Percentiles rank a stretch among this genome's conserved stretches.
Conservation (phyloP, 345 rosid genomes). For the Citrus maxima region DNA sequence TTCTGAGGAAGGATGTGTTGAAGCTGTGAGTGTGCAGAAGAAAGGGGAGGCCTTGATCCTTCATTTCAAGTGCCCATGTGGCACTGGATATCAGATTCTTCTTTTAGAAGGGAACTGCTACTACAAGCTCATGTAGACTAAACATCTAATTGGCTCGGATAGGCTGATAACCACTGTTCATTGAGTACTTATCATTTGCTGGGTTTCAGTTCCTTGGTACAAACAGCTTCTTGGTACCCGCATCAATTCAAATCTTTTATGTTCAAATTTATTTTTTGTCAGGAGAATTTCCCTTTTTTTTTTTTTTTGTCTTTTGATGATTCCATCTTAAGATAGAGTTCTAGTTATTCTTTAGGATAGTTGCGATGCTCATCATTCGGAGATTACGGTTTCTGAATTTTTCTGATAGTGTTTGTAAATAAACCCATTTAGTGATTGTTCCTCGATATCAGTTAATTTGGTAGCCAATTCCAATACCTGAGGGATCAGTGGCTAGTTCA, state of each 20-base stretch:
- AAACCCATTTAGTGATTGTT: too few species aligned
- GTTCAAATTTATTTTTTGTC: not conserved
- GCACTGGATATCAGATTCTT: slow-evolving; percentile 41
- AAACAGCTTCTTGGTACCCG: not conserved
- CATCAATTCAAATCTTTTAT: too few species aligned
- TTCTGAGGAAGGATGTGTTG: slow-evolving; percentile 9
- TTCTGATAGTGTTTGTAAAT: too few species aligned
- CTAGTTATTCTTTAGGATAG: not conserved
- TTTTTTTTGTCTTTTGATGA: not conserved
- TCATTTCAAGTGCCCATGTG: slow-evolving; percentile 44
- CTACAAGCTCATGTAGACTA: slow-evolving; percentile 48
- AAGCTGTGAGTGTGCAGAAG: slow-evolving; percentile 48
- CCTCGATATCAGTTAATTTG: too few species aligned
- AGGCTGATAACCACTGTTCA: not conserved
- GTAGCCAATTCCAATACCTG: too few species aligned
- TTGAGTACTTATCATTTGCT: not conserved
- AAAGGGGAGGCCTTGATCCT: slow-evolving; percentile 33
- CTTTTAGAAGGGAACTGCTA: slow-evolving; percentile 1
- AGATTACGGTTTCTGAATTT: not conserved
- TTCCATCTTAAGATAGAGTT: not conserved
- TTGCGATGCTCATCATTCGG: not conserved
- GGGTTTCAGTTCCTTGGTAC: not conserved
- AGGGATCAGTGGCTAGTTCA: too few species aligned
- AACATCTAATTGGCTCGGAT: not conserved
- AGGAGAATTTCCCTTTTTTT: not conserved